phyloP scores from a whole-genome alignment of 2,329 filamentous ascomycete genomes.

The Trichoderma arundinaceum region DNA sequence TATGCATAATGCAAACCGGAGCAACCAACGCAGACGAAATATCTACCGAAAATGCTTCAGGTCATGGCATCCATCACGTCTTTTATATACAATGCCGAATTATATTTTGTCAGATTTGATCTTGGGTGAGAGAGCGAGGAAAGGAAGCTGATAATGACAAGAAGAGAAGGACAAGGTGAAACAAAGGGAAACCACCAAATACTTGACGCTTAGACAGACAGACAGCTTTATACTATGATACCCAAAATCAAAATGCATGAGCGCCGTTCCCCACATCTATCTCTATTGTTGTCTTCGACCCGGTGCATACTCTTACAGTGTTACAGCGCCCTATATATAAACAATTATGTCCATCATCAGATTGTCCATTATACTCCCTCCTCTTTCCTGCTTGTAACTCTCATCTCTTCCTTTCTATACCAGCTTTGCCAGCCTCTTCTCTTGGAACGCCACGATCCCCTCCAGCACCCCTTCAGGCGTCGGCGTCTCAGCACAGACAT shows the following conservation, averaged over 20 bases:
- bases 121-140: not conserved
- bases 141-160: not conserved
- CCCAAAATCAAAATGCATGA: constrained; percentile 9
- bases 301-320: not conserved
- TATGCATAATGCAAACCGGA: not conserved
- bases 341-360: constrained; percentile 14
- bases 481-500: constrained; percentile 82
- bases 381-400: not conserved
- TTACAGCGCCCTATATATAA: not conserved
- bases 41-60: not conserved
- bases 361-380: not conserved
- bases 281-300: not conserved
- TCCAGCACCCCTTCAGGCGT: constrained; percentile 78
- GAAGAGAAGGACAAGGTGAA: not conserved
- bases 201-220: constrained; percentile 13
- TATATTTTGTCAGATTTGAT: not conserved
- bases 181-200: not conserved
- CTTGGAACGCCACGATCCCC: constrained; percentile 60
- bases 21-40: not conserved
- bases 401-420: constrained; percentile 17
- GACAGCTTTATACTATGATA: constrained; percentile 27
- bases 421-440: not conserved
- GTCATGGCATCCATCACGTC: constrained; percentile 1
- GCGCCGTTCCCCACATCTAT: not conserved
- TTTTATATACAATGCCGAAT: not conserved